Conservation (phyloP, 106 monocot species). For the Dendrobium officinale region DNA sequence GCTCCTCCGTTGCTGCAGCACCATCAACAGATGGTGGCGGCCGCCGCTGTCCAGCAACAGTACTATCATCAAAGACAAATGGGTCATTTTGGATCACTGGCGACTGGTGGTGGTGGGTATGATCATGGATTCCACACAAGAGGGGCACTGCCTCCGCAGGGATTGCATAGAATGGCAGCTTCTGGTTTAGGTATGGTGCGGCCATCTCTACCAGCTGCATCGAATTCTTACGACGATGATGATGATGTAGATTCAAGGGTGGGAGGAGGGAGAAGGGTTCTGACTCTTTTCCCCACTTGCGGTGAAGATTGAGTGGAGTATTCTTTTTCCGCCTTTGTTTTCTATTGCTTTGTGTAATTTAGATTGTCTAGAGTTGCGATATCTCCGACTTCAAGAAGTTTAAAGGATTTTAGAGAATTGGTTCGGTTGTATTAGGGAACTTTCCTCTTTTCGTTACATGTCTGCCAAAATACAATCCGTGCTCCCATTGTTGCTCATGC, state of each 20-base stretch:
- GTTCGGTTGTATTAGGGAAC: not conserved
- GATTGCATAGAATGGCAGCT: constrained; percentile 33
- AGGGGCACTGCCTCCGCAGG: constrained; percentile 6
- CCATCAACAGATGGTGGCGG: constrained; percentile 23
- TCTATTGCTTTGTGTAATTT: not conserved
- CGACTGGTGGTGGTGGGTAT: constrained; percentile 5
- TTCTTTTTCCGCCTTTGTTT: not conserved
- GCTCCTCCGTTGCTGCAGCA: constrained; percentile 22
- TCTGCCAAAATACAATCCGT: not conserved
- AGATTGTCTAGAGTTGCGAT: not conserved
- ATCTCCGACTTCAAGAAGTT: not conserved
- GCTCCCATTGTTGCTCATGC: not conserved
- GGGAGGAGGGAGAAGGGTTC: constrained; percentile 42
- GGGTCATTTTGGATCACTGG: constrained; percentile 17
- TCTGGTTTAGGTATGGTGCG: constrained; percentile 9
- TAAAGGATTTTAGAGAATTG: not conserved
- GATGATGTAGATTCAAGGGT: constrained; percentile 48
- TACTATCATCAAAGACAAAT: constrained; percentile 21
- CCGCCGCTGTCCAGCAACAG: constrained; percentile 22
- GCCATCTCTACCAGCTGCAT: not conserved
- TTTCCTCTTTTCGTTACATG: not conserved
- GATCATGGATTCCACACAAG: constrained; percentile 20
- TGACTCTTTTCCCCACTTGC: constrained; percentile 73
- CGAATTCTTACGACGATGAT: constrained; percentile 32
- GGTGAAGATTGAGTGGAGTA: constrained; percentile 42